Conservation (phyloP, 2,329 filamentous ascomycete species). For the Plectosphaerella sp. region DNA sequence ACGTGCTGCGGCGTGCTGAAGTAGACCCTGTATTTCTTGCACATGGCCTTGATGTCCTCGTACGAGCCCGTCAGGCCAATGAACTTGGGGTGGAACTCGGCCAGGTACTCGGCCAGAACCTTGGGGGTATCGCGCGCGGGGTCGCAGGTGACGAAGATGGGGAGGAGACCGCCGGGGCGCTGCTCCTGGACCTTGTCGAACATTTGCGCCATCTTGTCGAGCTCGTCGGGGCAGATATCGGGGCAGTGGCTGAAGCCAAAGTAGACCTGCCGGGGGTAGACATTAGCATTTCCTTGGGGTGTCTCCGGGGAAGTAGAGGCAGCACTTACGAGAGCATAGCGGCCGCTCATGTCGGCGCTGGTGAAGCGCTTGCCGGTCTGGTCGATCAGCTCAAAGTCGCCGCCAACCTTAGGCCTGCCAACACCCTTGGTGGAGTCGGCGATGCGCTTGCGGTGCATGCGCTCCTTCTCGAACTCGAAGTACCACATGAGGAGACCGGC, state of each 20-base stretch:
- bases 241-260: conserved; percentile 98
- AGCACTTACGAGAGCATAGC: conserved; percentile 67
- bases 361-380: conserved; percentile 76
- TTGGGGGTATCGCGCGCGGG: conserved; percentile 84
- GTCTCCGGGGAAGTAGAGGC: background rate
- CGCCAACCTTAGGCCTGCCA: conserved; percentile 88
- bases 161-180: conserved; percentile 53
- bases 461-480: conserved; percentile 88
- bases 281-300: background rate
- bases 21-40: conserved; percentile 95
- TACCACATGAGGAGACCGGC: conserved; percentile 79
- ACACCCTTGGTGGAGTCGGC: conserved; percentile 92
- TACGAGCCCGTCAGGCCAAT: conserved; percentile 90
- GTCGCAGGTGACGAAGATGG: conserved; percentile 94
- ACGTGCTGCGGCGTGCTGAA: conserved; percentile 89
- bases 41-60: conserved; percentile 88
- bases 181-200: conserved; percentile 65
- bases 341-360: conserved; percentile 77
- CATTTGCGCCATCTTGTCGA: conserved; percentile 99
- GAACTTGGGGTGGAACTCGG: conserved; percentile 84
- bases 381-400: conserved; percentile 76
- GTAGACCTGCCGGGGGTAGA: conserved; percentile 62
- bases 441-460: conserved; percentile 83
- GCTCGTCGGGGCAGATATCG: conserved; percentile 97
- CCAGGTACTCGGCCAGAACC: conserved; percentile 79